Conservation (phyloP, 106 monocot species). For the Dendrobium chrysotoxum region DNA sequence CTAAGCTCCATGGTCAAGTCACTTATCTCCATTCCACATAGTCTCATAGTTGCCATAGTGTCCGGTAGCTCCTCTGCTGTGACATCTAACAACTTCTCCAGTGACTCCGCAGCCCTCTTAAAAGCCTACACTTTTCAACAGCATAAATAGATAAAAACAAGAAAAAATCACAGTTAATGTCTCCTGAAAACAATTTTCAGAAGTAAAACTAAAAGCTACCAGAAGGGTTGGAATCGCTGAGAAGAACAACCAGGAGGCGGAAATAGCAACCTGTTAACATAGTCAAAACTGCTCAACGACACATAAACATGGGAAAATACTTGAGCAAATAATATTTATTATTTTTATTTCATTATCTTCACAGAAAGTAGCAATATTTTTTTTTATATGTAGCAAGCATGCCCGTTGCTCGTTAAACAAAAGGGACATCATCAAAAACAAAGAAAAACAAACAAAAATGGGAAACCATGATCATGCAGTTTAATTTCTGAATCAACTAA, state of each 20-base stretch:
- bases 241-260: constrained; percentile 60
- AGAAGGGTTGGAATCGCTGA: constrained; percentile 72
- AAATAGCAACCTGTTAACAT: constrained; percentile 47
- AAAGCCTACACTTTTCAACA: constrained; percentile 37
- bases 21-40: constrained; percentile 90
- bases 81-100: constrained; percentile 64
- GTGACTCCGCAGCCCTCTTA: constrained; percentile 51
- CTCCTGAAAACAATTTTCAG: neutral
- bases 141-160: neutral
- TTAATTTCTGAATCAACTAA: neutral
- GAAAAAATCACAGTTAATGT: neutral
- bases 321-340: too few species aligned
- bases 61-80: constrained; percentile 72
- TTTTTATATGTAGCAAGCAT: too few species aligned
- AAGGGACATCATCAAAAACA: too few species aligned
- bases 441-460: neutral
- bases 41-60: constrained; percentile 68
- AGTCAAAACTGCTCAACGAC: neutral
- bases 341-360: too few species aligned
- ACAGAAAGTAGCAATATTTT: too few species aligned
- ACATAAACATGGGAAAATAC: neutral
- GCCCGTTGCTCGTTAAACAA: too few species aligned
- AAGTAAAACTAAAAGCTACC: constrained; percentile 24
- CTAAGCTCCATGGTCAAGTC: constrained; percentile 80
- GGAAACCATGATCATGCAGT: neutral